Evolutionary conservation across 2,329 filamentous ascomycete genomes (phyloP).

Genomic region (Exserohilum turcica): DNA sequence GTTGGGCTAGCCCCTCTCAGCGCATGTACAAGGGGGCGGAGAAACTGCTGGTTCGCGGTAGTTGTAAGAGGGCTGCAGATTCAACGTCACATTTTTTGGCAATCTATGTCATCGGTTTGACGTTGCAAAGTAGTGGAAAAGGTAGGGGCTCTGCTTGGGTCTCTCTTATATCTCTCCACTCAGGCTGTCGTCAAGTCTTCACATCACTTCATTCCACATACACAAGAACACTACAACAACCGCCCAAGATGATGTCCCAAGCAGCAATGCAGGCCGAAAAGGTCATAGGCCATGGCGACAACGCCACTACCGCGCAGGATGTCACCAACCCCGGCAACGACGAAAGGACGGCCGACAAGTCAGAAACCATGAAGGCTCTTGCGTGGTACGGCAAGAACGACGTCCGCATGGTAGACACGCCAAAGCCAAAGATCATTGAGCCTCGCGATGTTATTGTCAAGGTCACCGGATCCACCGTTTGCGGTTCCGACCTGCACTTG

Average conservation of each 20-base stretch:
- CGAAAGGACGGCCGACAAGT: slow-evolving; percentile 51
- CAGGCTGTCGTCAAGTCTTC: background rate
- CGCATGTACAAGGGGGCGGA: slow-evolving; percentile 32
- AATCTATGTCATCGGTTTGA: slow-evolving; percentile 31
- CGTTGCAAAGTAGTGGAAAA: slow-evolving; percentile 19
- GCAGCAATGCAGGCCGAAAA: slow-evolving; percentile 71
- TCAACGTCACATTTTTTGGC: slow-evolving; percentile 14
- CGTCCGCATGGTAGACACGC: slow-evolving; percentile 71
- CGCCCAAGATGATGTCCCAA: slow-evolving; percentile 46
- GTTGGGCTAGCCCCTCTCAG: slow-evolving; percentile 31
- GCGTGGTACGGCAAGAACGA: slow-evolving; percentile 82
- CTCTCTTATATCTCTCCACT: background rate
- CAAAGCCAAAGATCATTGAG: slow-evolving; percentile 75
- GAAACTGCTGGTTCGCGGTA: slow-evolving; percentile 24
- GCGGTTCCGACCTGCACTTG: slow-evolving; percentile 66
- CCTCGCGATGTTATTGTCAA: slow-evolving; percentile 78
- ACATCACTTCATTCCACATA: background rate
- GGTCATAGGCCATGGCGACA: slow-evolving; percentile 68
- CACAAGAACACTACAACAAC: slow-evolving; percentile 9
- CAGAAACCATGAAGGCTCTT: slow-evolving; percentile 76
- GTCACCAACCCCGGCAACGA: slow-evolving; percentile 64
- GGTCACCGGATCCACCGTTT: slow-evolving; percentile 70
- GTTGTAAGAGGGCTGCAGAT: slow-evolving; percentile 23
- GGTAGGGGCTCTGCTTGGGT: slow-evolving; percentile 11
- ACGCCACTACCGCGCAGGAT: slow-evolving; percentile 70